These are phyloP conservation scores for Emericellopsis atlantica DNA, from an alignment of 2,329 filamentous ascomycete genomes.

Conservation along the genomic window DNA sequence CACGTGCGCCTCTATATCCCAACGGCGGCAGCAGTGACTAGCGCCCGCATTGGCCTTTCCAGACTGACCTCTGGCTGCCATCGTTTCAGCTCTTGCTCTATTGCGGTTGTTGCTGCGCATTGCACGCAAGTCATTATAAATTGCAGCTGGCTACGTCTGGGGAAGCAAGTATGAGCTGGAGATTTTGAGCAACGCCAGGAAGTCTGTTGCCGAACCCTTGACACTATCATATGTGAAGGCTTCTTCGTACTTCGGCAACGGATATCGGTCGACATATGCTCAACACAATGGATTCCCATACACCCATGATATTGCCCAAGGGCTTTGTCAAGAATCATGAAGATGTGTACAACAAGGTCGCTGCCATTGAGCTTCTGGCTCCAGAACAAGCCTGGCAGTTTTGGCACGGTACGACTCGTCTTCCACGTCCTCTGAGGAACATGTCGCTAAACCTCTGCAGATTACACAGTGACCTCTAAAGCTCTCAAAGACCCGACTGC, in stretches of 20 bases:
- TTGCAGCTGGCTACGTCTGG: no score
- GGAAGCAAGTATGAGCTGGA: no score
- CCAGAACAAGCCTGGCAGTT: slow-evolving; percentile 40
- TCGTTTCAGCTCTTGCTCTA: no score
- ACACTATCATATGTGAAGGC: no score
- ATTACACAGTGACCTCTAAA: slow-evolving; percentile 48
- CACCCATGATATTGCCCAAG: slow-evolving; percentile 38
- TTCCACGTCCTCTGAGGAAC: slow-evolving; percentile 3
- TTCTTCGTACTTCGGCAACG: background rate
- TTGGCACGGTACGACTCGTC: slow-evolving; percentile 38
- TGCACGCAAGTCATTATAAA: no score
- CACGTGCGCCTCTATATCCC: no score
- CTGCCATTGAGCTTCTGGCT: slow-evolving; percentile 34
- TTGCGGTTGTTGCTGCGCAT: no score
- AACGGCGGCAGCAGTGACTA: no score
- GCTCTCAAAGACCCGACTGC: slow-evolving; percentile 49
- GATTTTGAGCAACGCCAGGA: no score
- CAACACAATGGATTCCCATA: slow-evolving; percentile 17
- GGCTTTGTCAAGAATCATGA: slow-evolving; percentile 43
- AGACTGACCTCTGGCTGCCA: no score
- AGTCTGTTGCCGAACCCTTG: no score
- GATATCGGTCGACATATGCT: background rate
- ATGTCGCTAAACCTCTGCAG: slow-evolving; percentile 17
- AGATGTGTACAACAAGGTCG: slow-evolving; percentile 40
- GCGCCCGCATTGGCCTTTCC: no score